Percentiles rank a stretch among this genome's conserved stretches.
phyloP scores from a whole-genome alignment of 2,329 filamentous ascomycete species.

The Teratosphaeria zuluensis region DNA sequence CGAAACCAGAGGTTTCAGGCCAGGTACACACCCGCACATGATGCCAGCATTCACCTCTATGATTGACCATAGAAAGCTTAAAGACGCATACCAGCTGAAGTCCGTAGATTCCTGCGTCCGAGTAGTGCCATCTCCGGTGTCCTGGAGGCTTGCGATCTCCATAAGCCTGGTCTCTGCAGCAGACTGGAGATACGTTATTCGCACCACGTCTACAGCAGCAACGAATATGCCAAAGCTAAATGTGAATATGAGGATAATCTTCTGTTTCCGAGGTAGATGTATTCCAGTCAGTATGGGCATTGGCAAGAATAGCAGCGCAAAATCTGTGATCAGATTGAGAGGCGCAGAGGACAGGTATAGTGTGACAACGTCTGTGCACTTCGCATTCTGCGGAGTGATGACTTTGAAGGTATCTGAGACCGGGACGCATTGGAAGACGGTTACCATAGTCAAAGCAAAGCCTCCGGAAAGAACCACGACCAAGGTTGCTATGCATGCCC shows the following conservation, averaged over 20 bases:
- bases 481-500: conserved; percentile 73
- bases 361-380: conserved; percentile 53
- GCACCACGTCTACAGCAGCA: conserved; percentile 75
- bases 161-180: conserved; percentile 45
- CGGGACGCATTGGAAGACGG: conserved; percentile 77
- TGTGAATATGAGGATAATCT: conserved; percentile 75
- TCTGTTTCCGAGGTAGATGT: conserved; percentile 75
- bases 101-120: conserved; percentile 37
- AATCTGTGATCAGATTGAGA: conserved; percentile 83
- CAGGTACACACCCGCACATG: conserved; percentile 85
- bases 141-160: conserved; percentile 26
- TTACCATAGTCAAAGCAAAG: conserved; percentile 70
- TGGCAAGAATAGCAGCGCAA: conserved; percentile 77
- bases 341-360: conserved; percentile 68
- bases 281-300: conserved; percentile 82
- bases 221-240: conserved; percentile 85
- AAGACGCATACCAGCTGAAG: conserved; percentile 62
- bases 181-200: conserved; percentile 80
- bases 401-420: conserved; percentile 57
- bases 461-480: conserved; percentile 71
- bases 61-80: conserved; percentile 87
- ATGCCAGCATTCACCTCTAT: conserved; percentile 88
- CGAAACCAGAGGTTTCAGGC: conserved; percentile 74
- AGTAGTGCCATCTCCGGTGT: conserved; percentile 14
- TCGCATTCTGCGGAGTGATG: conserved; percentile 35